Evolutionary conservation across 768 basidiomycete species (phyloP).

Genomic region (Clitopilus passeckerianus): DNA sequence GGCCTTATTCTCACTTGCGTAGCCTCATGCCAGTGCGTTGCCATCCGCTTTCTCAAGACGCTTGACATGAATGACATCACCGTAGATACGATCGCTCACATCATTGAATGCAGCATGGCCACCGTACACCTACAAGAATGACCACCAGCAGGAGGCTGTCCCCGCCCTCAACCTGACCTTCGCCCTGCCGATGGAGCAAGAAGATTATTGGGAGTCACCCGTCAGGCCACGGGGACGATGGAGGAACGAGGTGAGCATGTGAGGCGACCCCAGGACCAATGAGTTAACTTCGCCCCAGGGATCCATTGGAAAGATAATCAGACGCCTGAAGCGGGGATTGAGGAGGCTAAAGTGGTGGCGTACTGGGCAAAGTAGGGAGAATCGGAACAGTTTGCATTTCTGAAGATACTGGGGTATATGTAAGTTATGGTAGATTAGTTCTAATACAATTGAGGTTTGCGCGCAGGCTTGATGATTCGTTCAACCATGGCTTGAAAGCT

Average conservation of each 20-base stretch:
- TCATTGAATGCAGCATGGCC: neutral
- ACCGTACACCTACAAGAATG: neutral
- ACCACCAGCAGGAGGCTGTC: neutral
- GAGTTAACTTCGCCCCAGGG: neutral
- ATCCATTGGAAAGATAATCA: neutral
- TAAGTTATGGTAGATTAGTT: too few relatives aligned
- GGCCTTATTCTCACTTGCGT: constrained; percentile 3
- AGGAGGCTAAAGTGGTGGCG: neutral
- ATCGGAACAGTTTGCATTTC: neutral
- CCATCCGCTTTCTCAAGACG: neutral
- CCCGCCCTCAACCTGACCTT: neutral
- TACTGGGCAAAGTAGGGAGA: neutral
- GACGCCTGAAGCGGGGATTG: neutral
- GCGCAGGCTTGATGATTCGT: too few relatives aligned
- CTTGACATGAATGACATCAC: neutral
- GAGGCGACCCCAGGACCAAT: neutral
- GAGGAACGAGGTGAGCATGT: neutral
- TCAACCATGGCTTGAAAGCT: too few relatives aligned
- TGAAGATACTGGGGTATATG: neutral
- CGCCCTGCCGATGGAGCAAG: neutral
- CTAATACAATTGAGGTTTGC: too few relatives aligned
- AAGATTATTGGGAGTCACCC: neutral
- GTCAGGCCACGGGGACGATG: neutral
- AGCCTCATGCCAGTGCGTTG: constrained; percentile 5
- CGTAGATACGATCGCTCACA: neutral